Evolutionary conservation across 805 yeast species (phyloP).

Genomic region (Schwanniomyces yamadae): DNA sequence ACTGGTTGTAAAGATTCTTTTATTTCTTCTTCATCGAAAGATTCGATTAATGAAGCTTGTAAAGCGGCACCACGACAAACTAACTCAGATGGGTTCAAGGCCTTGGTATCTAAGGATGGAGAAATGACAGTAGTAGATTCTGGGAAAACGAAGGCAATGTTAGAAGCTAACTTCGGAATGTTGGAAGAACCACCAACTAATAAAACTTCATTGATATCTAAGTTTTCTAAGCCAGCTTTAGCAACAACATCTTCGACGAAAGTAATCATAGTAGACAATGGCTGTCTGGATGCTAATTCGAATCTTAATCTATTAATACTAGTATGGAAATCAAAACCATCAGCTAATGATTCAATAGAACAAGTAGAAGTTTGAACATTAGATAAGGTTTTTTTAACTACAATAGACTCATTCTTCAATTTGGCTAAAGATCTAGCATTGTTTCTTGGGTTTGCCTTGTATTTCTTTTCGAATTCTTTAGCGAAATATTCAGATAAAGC

Average conservation of each 20-base stretch:
- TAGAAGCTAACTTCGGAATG: constrained; percentile 85
- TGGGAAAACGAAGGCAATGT: constrained; percentile 75
- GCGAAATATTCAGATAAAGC: constrained; percentile 82
- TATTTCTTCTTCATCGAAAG: constrained; percentile 80
- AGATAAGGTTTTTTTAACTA: constrained; percentile 87
- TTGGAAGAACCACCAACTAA: constrained; percentile 92
- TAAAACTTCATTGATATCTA: constrained; percentile 87
- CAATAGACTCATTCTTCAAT: constrained; percentile 76
- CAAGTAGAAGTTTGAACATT: constrained; percentile 86
- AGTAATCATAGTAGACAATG: constrained; percentile 68
- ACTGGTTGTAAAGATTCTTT: constrained; percentile 79
- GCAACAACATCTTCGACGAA: constrained; percentile 73
- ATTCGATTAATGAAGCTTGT: constrained; percentile 85
- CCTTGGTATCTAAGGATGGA: constrained; percentile 74
- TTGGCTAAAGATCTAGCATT: constrained; percentile 87
- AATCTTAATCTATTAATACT: constrained; percentile 91
- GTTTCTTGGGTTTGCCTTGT: constrained; percentile 72
- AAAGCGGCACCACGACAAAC: constrained; percentile 93
- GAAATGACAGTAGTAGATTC: constrained; percentile 72
- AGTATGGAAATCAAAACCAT: constrained; percentile 91
- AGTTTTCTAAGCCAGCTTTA: constrained; percentile 80
- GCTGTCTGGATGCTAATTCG: constrained; percentile 81
- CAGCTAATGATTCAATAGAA: constrained; percentile 92
- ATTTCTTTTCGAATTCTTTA: constrained; percentile 90
- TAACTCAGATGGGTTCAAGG: constrained; percentile 84